A percentile compares a stretch with the other conserved stretches of the same genome.
These are phyloP conservation scores for Silene latifolia DNA, from an alignment of 148 eudicot genomes.

Conservation along the genomic window DNA sequence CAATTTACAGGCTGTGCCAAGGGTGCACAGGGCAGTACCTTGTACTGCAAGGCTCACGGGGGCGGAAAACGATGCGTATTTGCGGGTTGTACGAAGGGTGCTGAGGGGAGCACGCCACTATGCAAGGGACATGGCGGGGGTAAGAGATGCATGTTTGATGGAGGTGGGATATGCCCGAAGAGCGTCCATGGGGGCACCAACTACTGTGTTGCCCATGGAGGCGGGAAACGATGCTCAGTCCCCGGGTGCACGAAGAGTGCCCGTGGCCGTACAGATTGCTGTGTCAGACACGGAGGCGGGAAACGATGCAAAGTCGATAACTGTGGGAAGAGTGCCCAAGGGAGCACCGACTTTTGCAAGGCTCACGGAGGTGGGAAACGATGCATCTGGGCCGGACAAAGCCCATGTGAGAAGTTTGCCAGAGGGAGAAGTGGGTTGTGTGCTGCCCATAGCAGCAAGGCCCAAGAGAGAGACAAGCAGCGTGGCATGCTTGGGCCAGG, in stretches of 20 bases:
- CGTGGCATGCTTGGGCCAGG: conserved; percentile 64
- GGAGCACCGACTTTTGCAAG: conserved; percentile 92
- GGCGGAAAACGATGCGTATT: conserved; percentile 91
- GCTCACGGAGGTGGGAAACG: conserved; percentile 98
- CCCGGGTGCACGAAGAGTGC: conserved; percentile 90
- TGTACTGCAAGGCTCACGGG: conserved; percentile 88
- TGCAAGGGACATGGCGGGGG: conserved; percentile 99
- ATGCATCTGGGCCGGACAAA: conserved; percentile 62
- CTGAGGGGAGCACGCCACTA: conserved; percentile 93
- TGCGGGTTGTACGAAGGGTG: conserved; percentile 87
- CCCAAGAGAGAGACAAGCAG: conserved; percentile 50
- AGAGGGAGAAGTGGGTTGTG: conserved; percentile 91
- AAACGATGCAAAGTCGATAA: conserved; percentile 71
- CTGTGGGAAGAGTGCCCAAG: conserved; percentile 92
- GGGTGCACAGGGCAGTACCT: conserved; percentile 92
- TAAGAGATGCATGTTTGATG: conserved; percentile 73
- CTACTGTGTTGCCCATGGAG: conserved; percentile 93
- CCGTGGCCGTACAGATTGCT: conserved; percentile 84
- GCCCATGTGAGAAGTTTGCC: conserved; percentile 81
- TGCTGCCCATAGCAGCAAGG: conserved; percentile 75
- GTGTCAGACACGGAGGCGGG: conserved; percentile 94
- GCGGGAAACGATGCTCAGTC: conserved; percentile 82
- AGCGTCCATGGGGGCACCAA: conserved; percentile 93
- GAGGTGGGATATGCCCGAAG: conserved; percentile 96
- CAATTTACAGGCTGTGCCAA: conserved; percentile 53